Evolutionary conservation across 139 green algal species (phyloP).

Genomic region (Yamagishiella unicocca): DNA sequence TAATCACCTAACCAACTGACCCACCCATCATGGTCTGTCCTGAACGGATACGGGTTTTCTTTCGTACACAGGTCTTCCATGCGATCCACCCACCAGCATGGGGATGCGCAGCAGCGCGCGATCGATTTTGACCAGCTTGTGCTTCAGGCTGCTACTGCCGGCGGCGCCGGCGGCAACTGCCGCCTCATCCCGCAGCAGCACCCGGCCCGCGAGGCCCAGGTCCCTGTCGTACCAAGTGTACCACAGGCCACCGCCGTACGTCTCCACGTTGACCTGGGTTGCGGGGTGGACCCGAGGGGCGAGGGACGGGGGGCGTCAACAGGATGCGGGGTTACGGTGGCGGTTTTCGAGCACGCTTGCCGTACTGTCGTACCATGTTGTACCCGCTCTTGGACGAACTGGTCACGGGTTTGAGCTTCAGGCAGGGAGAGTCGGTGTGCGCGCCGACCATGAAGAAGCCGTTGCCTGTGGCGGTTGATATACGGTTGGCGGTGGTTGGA

Average conservation of each 20-base stretch:
- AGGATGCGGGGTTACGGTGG: no score
- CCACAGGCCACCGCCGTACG: slow-evolving; percentile 97
- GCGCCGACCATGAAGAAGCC: slow-evolving; percentile 95
- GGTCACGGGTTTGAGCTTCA: slow-evolving; percentile 82
- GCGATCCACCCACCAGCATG: slow-evolving; percentile 41
- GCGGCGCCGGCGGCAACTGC: neutral
- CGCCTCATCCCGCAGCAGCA: slow-evolving; percentile 73
- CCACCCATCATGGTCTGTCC: no score
- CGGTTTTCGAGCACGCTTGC: neutral
- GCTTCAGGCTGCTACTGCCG: neutral
- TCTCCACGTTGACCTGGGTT: slow-evolving; percentile 85
- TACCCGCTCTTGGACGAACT: slow-evolving; percentile 58
- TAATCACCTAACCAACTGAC: no score
- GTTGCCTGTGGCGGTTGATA: slow-evolving; percentile 83
- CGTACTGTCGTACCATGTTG: slow-evolving; percentile 27
- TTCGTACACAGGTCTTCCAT: neutral
- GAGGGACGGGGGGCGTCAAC: neutral
- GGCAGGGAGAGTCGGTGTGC: slow-evolving; percentile 88
- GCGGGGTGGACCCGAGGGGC: neutral
- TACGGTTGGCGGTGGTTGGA: no score
- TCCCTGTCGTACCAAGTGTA: slow-evolving; percentile 99
- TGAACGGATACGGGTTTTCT: no score
- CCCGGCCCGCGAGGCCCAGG: slow-evolving; percentile 88
- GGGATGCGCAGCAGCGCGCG: slow-evolving; percentile 90
- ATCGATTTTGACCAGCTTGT: slow-evolving; percentile 73